Evolutionary conservation across 2,329 filamentous ascomycete species (phyloP).

Genomic region (Cladosporium cucumerinum): DNA sequence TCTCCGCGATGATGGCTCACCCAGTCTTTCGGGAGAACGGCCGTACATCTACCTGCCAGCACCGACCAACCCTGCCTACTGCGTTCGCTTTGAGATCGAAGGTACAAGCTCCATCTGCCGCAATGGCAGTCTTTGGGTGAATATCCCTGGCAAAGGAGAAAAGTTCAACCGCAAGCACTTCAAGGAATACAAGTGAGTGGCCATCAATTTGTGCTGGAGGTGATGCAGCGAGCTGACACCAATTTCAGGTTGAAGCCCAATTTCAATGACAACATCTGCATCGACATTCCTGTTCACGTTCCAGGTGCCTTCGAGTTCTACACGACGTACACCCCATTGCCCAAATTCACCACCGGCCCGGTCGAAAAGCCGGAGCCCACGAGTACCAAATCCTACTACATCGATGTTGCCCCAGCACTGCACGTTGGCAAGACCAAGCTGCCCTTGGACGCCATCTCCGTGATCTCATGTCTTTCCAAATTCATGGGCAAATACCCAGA

Average conservation of each 20-base stretch:
- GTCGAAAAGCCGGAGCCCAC: conserved; percentile 47
- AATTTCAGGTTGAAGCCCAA: conserved; percentile 71
- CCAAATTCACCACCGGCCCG: conserved; percentile 63
- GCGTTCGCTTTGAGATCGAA: conserved; percentile 84
- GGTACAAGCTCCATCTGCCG: conserved; percentile 94
- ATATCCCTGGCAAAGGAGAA: conserved; percentile 75
- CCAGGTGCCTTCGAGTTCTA: conserved; percentile 94
- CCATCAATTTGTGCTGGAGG: conserved; percentile 13
- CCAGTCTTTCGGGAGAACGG: conserved; percentile 72
- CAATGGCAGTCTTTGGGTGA: conserved; percentile 93
- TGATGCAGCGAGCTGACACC: background rate
- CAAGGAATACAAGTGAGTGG: conserved; percentile 80
- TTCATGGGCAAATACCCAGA: conserved; percentile 92
- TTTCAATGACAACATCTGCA: conserved; percentile 88
- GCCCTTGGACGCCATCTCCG: conserved; percentile 80
- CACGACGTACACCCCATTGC: conserved; percentile 84
- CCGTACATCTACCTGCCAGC: conserved; percentile 85
- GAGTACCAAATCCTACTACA: conserved; percentile 76
- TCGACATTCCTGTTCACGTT: conserved; percentile 78
- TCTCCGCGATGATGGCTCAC: conserved; percentile 88
- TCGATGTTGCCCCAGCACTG: conserved; percentile 84
- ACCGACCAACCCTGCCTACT: conserved; percentile 67
- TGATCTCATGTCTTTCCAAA: conserved; percentile 94
- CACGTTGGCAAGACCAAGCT: conserved; percentile 69
- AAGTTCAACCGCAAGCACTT: conserved; percentile 77